Evolutionary conservation across 1,139 yeast species (phyloP).

Genomic region (Blastobotrys petasosporus): DNA sequence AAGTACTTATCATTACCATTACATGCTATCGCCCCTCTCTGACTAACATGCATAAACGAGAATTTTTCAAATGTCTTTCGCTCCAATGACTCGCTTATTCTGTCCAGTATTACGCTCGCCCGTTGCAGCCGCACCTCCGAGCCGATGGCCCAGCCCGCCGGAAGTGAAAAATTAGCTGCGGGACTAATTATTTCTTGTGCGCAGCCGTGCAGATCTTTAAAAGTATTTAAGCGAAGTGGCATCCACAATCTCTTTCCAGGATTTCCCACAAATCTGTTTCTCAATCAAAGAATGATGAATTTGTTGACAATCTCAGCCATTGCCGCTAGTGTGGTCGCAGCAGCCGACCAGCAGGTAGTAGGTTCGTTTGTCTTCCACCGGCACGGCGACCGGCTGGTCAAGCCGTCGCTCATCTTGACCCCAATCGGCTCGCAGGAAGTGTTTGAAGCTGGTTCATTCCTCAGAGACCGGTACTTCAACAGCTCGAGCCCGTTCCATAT

Average conservation of each 20-base stretch:
- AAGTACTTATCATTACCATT: no score
- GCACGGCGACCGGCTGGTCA: constrained; percentile 43
- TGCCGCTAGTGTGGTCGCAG: constrained; percentile 11
- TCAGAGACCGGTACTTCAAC: constrained; percentile 39
- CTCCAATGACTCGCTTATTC: no score
- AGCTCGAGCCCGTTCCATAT: constrained; percentile 27
- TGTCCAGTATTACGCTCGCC: not conserved
- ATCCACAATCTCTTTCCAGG: no score
- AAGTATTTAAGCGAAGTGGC: no score
- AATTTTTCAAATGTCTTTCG: not conserved
- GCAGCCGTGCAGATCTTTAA: no score
- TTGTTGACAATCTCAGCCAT: constrained; percentile 3
- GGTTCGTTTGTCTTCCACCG: constrained; percentile 43
- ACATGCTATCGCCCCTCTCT: no score
- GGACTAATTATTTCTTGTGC: not conserved
- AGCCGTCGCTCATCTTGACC: constrained; percentile 38
- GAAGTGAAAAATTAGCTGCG: not conserved
- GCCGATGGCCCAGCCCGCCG: constrained; percentile 2
- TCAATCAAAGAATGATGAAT: constrained; percentile 7
- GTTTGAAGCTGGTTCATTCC: constrained; percentile 35
- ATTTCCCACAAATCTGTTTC: not conserved
- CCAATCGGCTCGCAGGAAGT: constrained; percentile 38
- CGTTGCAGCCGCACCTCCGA: not conserved
- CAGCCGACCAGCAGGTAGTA: constrained; percentile 29
- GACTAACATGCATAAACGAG: no score